Percentiles rank a stretch among this genome's conserved stretches.
phyloP scores from a whole-genome alignment of 2,329 filamentous ascomycete genomes.

The Neofusicoccum laricinum region DNA sequence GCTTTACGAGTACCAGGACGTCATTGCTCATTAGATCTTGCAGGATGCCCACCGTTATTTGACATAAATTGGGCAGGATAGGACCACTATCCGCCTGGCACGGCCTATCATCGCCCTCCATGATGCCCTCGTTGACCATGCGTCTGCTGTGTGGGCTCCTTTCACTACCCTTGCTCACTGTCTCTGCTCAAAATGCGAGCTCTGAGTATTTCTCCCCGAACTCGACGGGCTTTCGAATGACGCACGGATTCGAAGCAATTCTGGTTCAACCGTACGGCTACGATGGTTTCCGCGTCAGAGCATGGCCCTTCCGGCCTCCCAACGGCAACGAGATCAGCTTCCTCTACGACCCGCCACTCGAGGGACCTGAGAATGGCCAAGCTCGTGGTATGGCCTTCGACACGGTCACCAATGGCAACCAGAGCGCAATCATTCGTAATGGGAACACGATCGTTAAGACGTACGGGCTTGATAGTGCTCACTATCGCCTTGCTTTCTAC shows the following conservation, averaged over 20 bases:
- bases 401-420: conserved; percentile 31
- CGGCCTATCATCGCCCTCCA: not conserved
- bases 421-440: conserved; percentile 31
- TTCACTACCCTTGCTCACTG: not conserved
- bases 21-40: not conserved
- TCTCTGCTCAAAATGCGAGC: not conserved
- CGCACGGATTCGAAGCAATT: conserved; percentile 40
- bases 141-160: not conserved
- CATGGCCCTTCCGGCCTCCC: conserved; percentile 37
- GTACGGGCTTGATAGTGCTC: conserved; percentile 30
- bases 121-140: not conserved
- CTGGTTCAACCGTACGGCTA: conserved; percentile 40
- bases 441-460: conserved; percentile 37
- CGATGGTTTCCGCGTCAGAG: conserved; percentile 39
- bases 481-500: conserved; percentile 36
- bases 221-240: conserved; percentile 31
- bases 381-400: conserved; percentile 33
- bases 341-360: conserved; percentile 39
- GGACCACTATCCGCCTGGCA: not conserved
- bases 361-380: conserved; percentile 34
- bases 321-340: conserved; percentile 38
- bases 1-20: not conserved
- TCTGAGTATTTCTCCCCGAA: conserved; percentile 22
- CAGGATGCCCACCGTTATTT: not conserved
- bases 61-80: not conserved